Conservation (phyloP, 2,329 filamentous ascomycete species). For the Aspergillus clavatus region DNA sequence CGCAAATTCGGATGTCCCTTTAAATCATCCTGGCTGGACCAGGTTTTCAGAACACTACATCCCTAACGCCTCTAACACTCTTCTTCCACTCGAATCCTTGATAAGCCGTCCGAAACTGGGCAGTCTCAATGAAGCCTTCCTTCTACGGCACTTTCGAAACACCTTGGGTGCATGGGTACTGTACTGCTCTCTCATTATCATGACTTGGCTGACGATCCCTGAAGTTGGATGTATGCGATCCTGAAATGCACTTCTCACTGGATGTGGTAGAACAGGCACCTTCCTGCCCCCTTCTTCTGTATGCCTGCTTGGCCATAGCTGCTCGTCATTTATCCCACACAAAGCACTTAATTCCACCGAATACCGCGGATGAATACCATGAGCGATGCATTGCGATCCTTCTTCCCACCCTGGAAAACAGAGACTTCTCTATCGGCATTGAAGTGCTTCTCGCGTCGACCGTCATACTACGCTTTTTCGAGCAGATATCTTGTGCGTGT, state of each 20-base stretch:
- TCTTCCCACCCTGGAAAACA: conserved; percentile 29
- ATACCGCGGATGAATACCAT: conserved; percentile 31
- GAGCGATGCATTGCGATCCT: conserved; percentile 34
- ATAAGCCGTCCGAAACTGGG: conserved; percentile 22
- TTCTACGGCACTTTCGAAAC: conserved; percentile 32
- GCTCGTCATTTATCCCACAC: conserved; percentile 32
- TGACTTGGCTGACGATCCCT: conserved; percentile 8
- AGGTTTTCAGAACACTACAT: conserved; percentile 12
- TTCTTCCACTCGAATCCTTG: conserved; percentile 16
- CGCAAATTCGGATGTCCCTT: conserved; percentile 10
- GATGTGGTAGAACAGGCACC: conserved; percentile 30
- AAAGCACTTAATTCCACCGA: conserved; percentile 23
- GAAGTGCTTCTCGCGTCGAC: conserved; percentile 33
- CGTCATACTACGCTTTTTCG: conserved; percentile 33
- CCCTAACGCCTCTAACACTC: conserved; percentile 15
- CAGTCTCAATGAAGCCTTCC: conserved; percentile 30
- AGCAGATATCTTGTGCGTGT: conserved; percentile 32
- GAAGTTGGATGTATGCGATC: conserved; percentile 32
- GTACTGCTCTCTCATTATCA: not conserved
- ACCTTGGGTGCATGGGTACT: conserved; percentile 30
- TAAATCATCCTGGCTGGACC: conserved; percentile 4
- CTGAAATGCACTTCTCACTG: conserved; percentile 27
- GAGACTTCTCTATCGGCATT: conserved; percentile 27
- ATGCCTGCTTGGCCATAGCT: conserved; percentile 32
- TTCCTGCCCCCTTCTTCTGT: conserved; percentile 27